Conservation (phyloP, 2,329 filamentous ascomycete genomes). For the Fusarium aywerte region DNA sequence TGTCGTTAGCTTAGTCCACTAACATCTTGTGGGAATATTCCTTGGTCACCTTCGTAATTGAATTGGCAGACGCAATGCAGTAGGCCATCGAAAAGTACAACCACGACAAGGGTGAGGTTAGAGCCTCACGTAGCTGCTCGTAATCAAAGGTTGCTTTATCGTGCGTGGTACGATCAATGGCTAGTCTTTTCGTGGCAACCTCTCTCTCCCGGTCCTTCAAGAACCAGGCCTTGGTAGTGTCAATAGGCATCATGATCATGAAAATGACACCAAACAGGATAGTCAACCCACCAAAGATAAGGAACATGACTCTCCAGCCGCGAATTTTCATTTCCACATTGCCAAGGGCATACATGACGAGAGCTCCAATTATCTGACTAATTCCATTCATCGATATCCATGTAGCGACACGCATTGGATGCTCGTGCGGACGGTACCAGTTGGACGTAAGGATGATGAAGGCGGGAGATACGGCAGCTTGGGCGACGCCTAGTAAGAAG, state of each 20-base stretch:
- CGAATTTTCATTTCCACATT: constrained; percentile 17
- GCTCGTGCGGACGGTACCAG: constrained; percentile 48
- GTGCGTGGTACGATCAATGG: constrained; percentile 29
- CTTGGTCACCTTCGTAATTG: constrained; percentile 36
- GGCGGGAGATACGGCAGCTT: constrained; percentile 48
- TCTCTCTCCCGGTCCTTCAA: constrained; percentile 34
- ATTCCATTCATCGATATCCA: constrained; percentile 49
- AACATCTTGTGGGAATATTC: no score
- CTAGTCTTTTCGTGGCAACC: constrained; percentile 25
- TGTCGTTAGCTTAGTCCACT: background rate
- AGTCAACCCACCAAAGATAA: constrained; percentile 34
- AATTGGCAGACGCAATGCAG: constrained; percentile 36
- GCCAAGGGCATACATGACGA: constrained; percentile 48
- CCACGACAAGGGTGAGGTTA: constrained; percentile 30
- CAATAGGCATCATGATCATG: constrained; percentile 22
- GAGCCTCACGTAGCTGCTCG: constrained; percentile 37
- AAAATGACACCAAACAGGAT: constrained; percentile 20
- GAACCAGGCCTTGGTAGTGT: constrained; percentile 34
- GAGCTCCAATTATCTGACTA: constrained; percentile 45
- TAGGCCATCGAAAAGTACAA: constrained; percentile 36
- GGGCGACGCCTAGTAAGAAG: constrained; percentile 48
- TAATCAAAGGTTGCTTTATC: constrained; percentile 30
- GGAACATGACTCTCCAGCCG: constrained; percentile 36
- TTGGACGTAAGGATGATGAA: constrained; percentile 50
- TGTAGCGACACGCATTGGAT: constrained; percentile 45